Evolutionary conservation across 228 moss, liverwort and hornwort species (phyloP), one percentile per base, ranked within the genome.

Genomic region (Sphagnum magellanicum): DNA sequence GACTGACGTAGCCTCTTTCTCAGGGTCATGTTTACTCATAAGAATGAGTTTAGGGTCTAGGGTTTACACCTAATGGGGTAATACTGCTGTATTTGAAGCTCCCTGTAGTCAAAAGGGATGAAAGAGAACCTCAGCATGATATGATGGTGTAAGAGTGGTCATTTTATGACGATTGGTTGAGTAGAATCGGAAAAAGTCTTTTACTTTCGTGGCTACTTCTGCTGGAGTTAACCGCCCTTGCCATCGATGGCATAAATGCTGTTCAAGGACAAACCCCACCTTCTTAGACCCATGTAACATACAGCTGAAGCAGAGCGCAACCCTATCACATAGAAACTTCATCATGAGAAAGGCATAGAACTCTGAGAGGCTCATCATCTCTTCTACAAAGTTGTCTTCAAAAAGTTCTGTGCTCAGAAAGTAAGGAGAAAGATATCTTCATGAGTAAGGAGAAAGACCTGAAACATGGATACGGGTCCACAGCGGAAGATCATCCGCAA

Each of bases 121-220:
- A 55, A 55, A 55, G 55, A 55, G 55, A 55, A 89, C 89, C 84
- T 97, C 91, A 5, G 93, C 93, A 77, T 97, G 93, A 69, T 97
- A 97, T 10, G 96, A 93, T 51, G 90, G 97, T 58, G 93, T 97
- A 60, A 93, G 73, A 55, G 91, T 97, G 53, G 91, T 97, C 91
- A 97, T 97, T 71, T 97, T 93, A 68, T 97, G 96, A 65, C 96
- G 84, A 51, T 97, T 93, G 4, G 93, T 88, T 16, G 91, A 97
- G 74, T 97, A 90, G 67, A 53, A 97, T 64, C 89, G 84, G 77
- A 97, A 91, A 59, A 93, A 93, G 60, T 93, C 97, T 70, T 97
- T 97, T 11, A 97, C 91, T 81, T 97, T 93, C 8, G 67, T 79
- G 67, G 93, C 89, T 55, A 97, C 97, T 76, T 97, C 93, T 72